Evolutionary conservation across 495 filamentous ascomycete species (phyloP).

Genomic region (Aspergillus panamensis): DNA sequence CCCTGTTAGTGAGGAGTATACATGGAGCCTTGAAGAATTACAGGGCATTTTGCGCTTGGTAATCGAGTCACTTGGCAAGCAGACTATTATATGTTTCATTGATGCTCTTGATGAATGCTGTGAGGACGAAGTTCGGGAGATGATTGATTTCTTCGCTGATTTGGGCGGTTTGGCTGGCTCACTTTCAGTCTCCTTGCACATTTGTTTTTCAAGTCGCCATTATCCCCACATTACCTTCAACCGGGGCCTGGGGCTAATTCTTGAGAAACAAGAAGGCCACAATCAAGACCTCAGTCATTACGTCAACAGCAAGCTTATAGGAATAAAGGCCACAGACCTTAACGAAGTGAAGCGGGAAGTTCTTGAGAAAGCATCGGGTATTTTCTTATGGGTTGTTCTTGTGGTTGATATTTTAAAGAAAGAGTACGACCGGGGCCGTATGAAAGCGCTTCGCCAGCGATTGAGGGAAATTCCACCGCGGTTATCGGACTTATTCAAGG

Average conservation of each 20-base stretch:
- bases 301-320: conserved; percentile 19
- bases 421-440: conserved; percentile 28
- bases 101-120: background rate
- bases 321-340: too few species aligned
- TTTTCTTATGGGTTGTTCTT: conserved; percentile 50
- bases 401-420: conserved; percentile 45
- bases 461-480: conserved; percentile 35
- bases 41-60: background rate
- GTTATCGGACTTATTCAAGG: conserved; percentile 37
- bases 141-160: background rate
- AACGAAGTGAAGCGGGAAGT: too few species aligned
- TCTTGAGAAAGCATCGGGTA: conserved; percentile 37
- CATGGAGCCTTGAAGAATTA: background rate
- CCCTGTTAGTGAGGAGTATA: background rate
- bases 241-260: background rate
- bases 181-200: background rate
- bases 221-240: background rate
- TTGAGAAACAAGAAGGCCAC: background rate
- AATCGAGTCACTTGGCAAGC: background rate
- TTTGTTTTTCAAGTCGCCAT: background rate
- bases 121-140: background rate
- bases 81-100: background rate
- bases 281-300: background rate
- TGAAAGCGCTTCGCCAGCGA: conserved; percentile 22
- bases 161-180: background rate